These are phyloP conservation scores for Cupressus sempervirens DNA, from an alignment of 75 land plant species.

Conservation along the genomic window DNA sequence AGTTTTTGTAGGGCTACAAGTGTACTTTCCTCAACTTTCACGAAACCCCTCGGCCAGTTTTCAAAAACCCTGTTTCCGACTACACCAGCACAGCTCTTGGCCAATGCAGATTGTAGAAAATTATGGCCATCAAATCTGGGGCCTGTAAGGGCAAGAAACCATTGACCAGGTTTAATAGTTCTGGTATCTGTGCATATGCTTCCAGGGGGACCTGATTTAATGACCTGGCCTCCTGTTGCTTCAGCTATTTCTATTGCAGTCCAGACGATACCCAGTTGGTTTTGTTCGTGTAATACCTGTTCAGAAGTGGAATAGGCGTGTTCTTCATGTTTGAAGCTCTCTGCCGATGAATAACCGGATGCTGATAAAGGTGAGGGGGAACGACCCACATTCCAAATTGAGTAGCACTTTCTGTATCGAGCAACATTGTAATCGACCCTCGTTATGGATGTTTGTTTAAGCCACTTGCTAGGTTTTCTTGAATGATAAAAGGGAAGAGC, in stretches of 20 bases:
- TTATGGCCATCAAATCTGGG: constrained; percentile 41
- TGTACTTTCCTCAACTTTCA: constrained; percentile 29
- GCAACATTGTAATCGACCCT: background rate
- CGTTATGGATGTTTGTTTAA: background rate
- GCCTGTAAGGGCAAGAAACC: constrained; percentile 48
- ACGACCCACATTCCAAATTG: too few relatives aligned
- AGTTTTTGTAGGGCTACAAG: constrained; percentile 26
- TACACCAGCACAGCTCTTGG: constrained; percentile 40
- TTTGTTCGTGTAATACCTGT: background rate
- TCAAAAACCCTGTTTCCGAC: constrained; percentile 30
- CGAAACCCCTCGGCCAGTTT: constrained; percentile 42
- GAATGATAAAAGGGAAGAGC: background rate
- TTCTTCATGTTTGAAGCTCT: background rate
- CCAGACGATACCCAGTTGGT: constrained; percentile 18
- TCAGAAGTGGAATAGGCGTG: background rate
- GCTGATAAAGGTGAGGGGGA: background rate
- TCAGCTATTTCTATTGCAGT: constrained; percentile 32
- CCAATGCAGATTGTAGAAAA: constrained; percentile 30
- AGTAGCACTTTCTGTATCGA: background rate
- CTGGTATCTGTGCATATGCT: constrained; percentile 51
- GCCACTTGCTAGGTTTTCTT: background rate
- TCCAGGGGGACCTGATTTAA: constrained; percentile 31
- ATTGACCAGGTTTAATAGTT: constrained; percentile 24
- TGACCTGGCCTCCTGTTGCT: constrained; percentile 29
- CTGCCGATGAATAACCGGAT: background rate